Conservation (phyloP, 2,329 filamentous ascomycete species). For the Chrysosporium keratinophilum region DNA sequence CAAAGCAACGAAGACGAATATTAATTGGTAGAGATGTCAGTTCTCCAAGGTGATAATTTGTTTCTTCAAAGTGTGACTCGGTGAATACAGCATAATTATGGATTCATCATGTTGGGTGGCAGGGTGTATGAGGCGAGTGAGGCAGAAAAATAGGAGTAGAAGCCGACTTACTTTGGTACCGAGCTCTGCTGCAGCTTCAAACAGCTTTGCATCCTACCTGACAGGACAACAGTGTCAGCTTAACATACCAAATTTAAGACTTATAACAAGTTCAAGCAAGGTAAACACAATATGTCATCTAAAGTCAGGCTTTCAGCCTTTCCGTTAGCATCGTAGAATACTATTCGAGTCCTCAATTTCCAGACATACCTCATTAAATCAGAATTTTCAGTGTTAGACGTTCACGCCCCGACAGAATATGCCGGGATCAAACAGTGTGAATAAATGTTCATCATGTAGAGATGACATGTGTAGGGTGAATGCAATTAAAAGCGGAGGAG, state of each 20-base stretch:
- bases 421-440: conserved; percentile 58
- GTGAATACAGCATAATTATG: conserved; percentile 55
- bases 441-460: conserved; percentile 55
- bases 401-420: conserved; percentile 47
- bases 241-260: not conserved
- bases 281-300: conserved; percentile 26
- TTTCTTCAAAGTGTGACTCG: conserved; percentile 51
- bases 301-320: conserved; percentile 30
- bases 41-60: conserved; percentile 55
- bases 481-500: conserved; percentile 16
- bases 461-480: conserved; percentile 26
- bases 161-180: conserved; percentile 3
- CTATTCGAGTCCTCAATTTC: conserved; percentile 1
- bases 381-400: conserved; percentile 56
- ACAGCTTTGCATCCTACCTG: not conserved
- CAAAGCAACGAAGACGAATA: too few species aligned
- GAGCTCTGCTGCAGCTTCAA: not conserved
- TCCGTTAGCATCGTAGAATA: conserved; percentile 27
- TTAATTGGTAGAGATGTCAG: conserved; percentile 35
- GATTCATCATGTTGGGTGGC: conserved; percentile 43
- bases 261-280: not conserved
- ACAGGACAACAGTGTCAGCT: not conserved
- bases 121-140: not conserved
- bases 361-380: conserved; percentile 55
- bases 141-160: conserved; percentile 14